Evolutionary conservation across 2,329 filamentous ascomycete genomes (phyloP).

Genomic region (Fusarium sarcochroum): DNA sequence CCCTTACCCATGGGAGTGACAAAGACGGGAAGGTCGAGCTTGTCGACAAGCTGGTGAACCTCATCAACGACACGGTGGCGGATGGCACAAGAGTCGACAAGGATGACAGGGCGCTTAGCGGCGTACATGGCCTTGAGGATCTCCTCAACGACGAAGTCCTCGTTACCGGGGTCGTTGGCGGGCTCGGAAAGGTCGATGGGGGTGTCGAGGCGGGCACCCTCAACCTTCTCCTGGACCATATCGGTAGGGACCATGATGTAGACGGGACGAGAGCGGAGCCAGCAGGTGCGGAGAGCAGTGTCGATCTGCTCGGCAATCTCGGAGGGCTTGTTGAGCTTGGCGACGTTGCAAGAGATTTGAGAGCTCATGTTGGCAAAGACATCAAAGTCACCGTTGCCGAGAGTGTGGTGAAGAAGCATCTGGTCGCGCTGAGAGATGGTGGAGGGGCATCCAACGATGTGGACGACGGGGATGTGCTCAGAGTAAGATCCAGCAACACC

Average conservation of each 20-base stretch:
- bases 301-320: conserved; percentile 84
- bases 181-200: conserved; percentile 77
- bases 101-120: conserved; percentile 81
- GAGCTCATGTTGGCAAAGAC: conserved; percentile 86
- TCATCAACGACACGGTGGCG: conserved; percentile 81
- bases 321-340: conserved; percentile 77
- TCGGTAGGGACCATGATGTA: conserved; percentile 89
- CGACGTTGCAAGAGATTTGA: conserved; percentile 78
- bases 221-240: conserved; percentile 81
- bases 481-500: conserved; percentile 81
- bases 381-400: conserved; percentile 84
- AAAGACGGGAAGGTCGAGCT: conserved; percentile 83
- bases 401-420: conserved; percentile 75
- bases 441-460: conserved; percentile 72
- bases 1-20: conserved; percentile 94
- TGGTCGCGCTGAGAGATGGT: conserved; percentile 63
- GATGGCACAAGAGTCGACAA: conserved; percentile 87
- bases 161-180: conserved; percentile 76
- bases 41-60: conserved; percentile 79
- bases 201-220: conserved; percentile 78
- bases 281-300: conserved; percentile 81
- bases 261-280: conserved; percentile 80
- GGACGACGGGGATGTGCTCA: conserved; percentile 79
- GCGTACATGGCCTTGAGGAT: conserved; percentile 79
- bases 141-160: conserved; percentile 86